Percentiles rank a stretch among this genome's conserved stretches.
These are phyloP conservation scores for Brettanomyces nanus DNA, from an alignment of 805 yeast genomes.

Conservation along the genomic window DNA sequence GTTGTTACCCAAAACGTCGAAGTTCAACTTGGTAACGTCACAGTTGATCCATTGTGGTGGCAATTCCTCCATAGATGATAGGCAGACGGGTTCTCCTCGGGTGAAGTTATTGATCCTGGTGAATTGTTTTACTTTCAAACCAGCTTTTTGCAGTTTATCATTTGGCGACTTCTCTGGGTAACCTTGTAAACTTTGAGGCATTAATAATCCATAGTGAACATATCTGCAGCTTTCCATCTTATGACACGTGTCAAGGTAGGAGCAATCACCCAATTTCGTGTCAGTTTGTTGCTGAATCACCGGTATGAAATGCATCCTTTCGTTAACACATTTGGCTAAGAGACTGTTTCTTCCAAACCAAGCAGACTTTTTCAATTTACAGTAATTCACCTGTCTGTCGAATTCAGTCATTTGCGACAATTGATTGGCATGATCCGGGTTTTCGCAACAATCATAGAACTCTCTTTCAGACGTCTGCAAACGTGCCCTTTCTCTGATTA, in stretches of 20 bases:
- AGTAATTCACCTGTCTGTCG: conserved; percentile 17
- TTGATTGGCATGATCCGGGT: conserved; percentile 27
- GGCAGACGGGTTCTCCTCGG: conserved; percentile 36
- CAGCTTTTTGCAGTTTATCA: background rate
- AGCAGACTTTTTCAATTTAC: conserved; percentile 22
- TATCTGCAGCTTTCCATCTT: conserved; percentile 74
- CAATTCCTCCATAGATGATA: conserved; percentile 14
- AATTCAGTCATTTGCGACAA: conserved; percentile 15
- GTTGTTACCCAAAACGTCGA: conserved; percentile 57
- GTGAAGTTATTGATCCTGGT: conserved; percentile 32
- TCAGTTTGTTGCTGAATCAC: conserved; percentile 59
- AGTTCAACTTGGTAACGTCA: conserved; percentile 69
- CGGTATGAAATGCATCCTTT: conserved; percentile 47
- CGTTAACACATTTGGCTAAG: conserved; percentile 25
- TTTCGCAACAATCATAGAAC: conserved; percentile 44
- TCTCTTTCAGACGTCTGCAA: conserved; percentile 32
- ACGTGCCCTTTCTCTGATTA: conserved; percentile 33
- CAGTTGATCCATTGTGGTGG: conserved; percentile 83
- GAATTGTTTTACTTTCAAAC: conserved; percentile 3
- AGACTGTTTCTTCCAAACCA: conserved; percentile 5
- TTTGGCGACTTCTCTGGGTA: conserved; percentile 1
- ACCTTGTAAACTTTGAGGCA: conserved; percentile 31
- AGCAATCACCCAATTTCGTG: conserved; percentile 72
- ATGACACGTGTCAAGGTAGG: conserved; percentile 90
- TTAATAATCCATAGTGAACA: conserved; percentile 59